Base-by-base conservation (phyloP, 371 early-diverging fungal genomes). In the Funneliformis caledonium region DNA sequence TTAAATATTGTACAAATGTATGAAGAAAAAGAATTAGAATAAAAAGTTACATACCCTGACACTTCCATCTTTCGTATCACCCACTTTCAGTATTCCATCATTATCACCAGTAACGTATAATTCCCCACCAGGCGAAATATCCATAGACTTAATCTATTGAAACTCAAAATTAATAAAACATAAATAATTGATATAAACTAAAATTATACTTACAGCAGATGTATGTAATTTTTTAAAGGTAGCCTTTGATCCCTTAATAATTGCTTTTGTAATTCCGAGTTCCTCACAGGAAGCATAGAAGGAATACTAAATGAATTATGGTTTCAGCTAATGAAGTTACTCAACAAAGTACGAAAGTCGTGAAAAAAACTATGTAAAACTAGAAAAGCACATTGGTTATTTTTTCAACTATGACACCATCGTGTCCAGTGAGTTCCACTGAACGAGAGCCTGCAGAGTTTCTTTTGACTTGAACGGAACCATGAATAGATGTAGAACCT, bases 71-170 rank as follows among this genome's bases (percentile, higher is more conserved):
- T 75, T 80, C 1, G 88, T 50, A 31, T 84, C 83, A 48, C 89
- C 89, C 45, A 91, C 73, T 52, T 84, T 80, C 22, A 89, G 22
- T 22, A 81, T 82, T 31, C 85, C 85, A 37, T 81, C 80, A 8
- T 85, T 88, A 72, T 84, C 82, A 65, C 86, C 88, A 45, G 84
- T 81, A n/a, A 87, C 91, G 82, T 88, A 90, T 11, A 89, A 77
- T 33, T 83, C 86, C 2, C 88, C 89, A 80, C 89, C 87, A 37
- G 89, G 89, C 4, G 92, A 89, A 0, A 90, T 82, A 82, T 88
- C 89, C 42, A 92, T 59, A 26, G 88, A 85, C 12, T 81, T 81
- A 9, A 88, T 78, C 92, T 91, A 42, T 61, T 62, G 2, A 8
- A 62, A 72, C 31, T 26, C 26, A 26, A 26, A 26, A 26, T 26